A percentile compares a stretch with the other conserved stretches of the same genome.
These are phyloP conservation scores for Hypoxylon sp. DNA, from an alignment of 2,329 filamentous ascomycete genomes.

Conservation along the genomic window DNA sequence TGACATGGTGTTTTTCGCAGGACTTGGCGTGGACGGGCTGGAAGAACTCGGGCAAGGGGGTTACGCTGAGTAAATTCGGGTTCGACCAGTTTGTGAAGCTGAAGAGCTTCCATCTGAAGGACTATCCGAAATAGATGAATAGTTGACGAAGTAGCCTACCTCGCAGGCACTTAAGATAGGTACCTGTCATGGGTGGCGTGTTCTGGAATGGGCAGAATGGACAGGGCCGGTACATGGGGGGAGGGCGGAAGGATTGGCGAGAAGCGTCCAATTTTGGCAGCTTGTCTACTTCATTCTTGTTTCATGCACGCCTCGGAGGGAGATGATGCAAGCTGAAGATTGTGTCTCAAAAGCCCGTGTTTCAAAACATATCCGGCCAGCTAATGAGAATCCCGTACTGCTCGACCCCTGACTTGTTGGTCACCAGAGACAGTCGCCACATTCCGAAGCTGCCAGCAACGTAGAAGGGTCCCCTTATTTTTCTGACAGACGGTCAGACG, in stretches of 20 bases:
- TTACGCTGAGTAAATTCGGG: conserved; percentile 87
- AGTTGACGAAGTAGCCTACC: too few species aligned
- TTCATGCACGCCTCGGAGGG: conserved; percentile 27
- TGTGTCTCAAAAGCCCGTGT: conserved; percentile 33
- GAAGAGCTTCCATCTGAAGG: conserved; percentile 94
- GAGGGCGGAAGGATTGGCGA: conserved; percentile 26
- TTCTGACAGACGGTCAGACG: conserved; percentile 29
- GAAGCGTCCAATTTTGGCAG: conserved; percentile 24
- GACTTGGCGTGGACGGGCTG: conserved; percentile 96
- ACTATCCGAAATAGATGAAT: conserved; percentile 67
- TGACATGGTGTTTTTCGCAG: conserved; percentile 53
- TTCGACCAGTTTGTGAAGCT: conserved; percentile 97
- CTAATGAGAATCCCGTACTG: conserved; percentile 25
- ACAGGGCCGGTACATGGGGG: too few species aligned
- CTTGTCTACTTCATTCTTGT: conserved; percentile 25
- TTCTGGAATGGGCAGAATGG: conserved; percentile 29
- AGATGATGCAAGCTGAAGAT: conserved; percentile 34
- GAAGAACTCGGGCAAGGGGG: conserved; percentile 95
- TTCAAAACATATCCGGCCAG: conserved; percentile 32
- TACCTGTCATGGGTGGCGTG: neutral
- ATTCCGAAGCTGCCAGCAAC: conserved; percentile 32
- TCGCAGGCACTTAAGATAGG: too few species aligned
- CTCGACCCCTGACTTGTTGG: conserved; percentile 18
- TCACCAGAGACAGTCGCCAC: conserved; percentile 25
- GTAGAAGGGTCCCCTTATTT: too few species aligned